Evolutionary conservation across 1,139 yeast species (phyloP).

Genomic region (Hemisphaericaspora xylofermentans): DNA sequence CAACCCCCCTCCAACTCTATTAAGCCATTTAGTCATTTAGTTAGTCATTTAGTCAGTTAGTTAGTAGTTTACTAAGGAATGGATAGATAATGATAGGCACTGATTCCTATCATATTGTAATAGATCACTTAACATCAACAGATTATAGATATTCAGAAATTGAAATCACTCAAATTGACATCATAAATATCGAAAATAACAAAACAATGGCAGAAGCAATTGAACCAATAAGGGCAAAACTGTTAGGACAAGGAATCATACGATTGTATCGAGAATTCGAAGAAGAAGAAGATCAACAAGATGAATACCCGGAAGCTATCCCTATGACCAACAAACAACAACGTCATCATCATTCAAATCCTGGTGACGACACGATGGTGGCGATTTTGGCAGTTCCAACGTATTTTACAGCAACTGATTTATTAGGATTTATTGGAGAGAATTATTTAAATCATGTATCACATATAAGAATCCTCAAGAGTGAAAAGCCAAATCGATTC

Average conservation of each 20-base stretch:
- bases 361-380: constrained; percentile 63
- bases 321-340: constrained; percentile 2
- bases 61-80: too few species aligned
- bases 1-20: background rate
- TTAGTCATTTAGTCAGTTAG: too few species aligned
- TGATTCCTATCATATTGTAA: constrained; percentile 40
- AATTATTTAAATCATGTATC: constrained; percentile 55
- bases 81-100: constrained; percentile 39
- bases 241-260: constrained; percentile 72
- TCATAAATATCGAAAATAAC: constrained; percentile 9
- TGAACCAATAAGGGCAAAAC: constrained; percentile 56
- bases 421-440: constrained; percentile 77
- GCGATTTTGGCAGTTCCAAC: constrained; percentile 85
- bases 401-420: constrained; percentile 81
- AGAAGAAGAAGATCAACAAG: constrained; percentile 35
- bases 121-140: constrained; percentile 21
- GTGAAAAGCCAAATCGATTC: constrained; percentile 67
- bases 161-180: constrained; percentile 31
- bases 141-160: constrained; percentile 39
- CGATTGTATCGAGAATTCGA: constrained; percentile 59
- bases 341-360: constrained; percentile 9
- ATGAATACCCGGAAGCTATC: constrained; percentile 13
- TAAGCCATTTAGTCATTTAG: background rate
- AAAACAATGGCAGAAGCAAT: constrained; percentile 18
- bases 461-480: constrained; percentile 70